Evolutionary conservation across 148 eudicot species (phyloP), one percentile per base, ranked within the genome.

Genomic region (Salicornia ramosissima): DNA sequence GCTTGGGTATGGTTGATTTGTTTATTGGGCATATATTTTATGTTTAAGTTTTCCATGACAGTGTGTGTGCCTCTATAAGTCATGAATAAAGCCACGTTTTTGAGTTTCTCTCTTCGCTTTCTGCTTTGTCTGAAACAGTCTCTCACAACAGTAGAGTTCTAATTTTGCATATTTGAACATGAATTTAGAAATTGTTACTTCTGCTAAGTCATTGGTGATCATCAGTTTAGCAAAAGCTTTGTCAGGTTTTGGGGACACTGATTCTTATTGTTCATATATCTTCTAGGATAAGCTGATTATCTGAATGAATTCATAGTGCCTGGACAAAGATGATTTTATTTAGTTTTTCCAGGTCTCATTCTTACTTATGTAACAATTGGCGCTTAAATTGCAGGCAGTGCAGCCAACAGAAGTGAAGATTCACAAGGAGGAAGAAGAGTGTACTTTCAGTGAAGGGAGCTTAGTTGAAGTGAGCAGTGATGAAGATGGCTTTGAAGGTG

Each of bases 401-500:
- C 29, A 40, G 21, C 50, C 52, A 11, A 42, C 49, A 25, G 76
- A 62, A 65, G 60, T 21, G 19, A 75, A 59, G 57, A 43, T 50
- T 59, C 30, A 46, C n/a, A 65, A 64, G 39, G 75, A 68, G 68
- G 18, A 34, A 57, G 67, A 69, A 30, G 77, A 77, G 62, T 69
- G 54, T 34, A 55, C 33, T 8, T 81, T 82, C 64, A 57, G 57
- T 68, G 34, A 64, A 43, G 97, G 94, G 40, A 78, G 63, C 66
- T 59, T 59, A 45, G 88, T 95, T 66, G 99, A 95, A 86, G 90
- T 89, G 29, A 76, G 86, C 74, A 89, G 83, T 42, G 96, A 95
- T 51, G 97, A 91, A 78, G 99, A 86, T 16, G 99, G 97, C 14
- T 87, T 82, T 70, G 82, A 81, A 65, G 99, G 97, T 75, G 91